A percentile compares a stretch with the other conserved stretches of the same genome.
phyloP scores from a whole-genome alignment of 2,329 filamentous ascomycete genomes.

The Aspergillus ruber region DNA sequence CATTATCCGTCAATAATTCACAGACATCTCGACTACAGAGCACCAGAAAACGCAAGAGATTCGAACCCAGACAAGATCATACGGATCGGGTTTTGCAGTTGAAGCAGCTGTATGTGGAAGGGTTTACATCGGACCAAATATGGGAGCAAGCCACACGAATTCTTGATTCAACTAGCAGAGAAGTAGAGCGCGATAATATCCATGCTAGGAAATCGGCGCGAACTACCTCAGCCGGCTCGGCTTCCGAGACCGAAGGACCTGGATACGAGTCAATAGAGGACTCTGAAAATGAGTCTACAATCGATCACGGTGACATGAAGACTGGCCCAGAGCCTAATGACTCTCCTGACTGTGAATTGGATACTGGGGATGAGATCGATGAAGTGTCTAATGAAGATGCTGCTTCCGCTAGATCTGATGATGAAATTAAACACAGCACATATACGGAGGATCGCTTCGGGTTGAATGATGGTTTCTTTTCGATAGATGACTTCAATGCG shows the following conservation, averaged over 20 bases:
- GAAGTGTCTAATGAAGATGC: slow-evolving; percentile 15
- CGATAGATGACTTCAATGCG: slow-evolving; percentile 94
- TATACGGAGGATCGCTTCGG: slow-evolving; percentile 70
- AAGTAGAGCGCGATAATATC: slow-evolving; percentile 47
- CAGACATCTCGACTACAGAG: slow-evolving; percentile 64
- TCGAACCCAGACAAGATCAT: slow-evolving; percentile 43
- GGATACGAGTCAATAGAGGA: slow-evolving; percentile 12
- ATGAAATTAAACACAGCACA: slow-evolving; percentile 40
- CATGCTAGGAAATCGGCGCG: slow-evolving; percentile 10
- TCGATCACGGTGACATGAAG: slow-evolving; percentile 8
- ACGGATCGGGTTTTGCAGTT: slow-evolving; percentile 60
- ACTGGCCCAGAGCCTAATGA: slow-evolving; percentile 5
- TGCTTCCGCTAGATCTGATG: slow-evolving; percentile 14
- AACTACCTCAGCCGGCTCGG: slow-evolving; percentile 5
- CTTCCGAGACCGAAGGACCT: slow-evolving; percentile 9
- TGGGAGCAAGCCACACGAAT: slow-evolving; percentile 91
- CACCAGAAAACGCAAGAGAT: slow-evolving; percentile 69
- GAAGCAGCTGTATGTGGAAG: slow-evolving; percentile 76
- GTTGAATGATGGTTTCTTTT: slow-evolving; percentile 96
- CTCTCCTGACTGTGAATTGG: slow-evolving; percentile 3
- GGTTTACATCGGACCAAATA: slow-evolving; percentile 80
- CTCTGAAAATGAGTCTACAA: slow-evolving; percentile 6
- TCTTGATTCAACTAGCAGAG: slow-evolving; percentile 57
- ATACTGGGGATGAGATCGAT: slow-evolving; percentile 7
- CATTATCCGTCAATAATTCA: slow-evolving; percentile 63